phyloP scores from a whole-genome alignment of 2,329 filamentous ascomycete genomes.

The Zalaria sp. region DNA sequence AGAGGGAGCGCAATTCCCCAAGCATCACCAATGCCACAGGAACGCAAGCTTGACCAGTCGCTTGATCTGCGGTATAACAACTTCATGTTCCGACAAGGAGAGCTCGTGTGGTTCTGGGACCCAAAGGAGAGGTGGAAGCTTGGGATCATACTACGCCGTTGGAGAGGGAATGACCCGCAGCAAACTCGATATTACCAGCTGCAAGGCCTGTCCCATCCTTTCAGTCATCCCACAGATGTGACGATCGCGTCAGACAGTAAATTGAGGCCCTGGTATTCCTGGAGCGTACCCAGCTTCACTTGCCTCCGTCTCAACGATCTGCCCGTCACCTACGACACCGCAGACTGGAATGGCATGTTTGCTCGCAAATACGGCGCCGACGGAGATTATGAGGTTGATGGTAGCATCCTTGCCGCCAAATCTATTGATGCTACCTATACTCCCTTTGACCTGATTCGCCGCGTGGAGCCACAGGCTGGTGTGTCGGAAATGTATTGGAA shows the following conservation, averaged over 20 bases:
- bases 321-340: constrained; percentile 30
- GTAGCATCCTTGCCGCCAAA: constrained; percentile 43
- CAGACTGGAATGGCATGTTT: constrained; percentile 35
- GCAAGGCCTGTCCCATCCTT: constrained; percentile 27
- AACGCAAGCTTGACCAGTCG: constrained; percentile 27
- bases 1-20: neutral
- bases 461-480: constrained; percentile 20
- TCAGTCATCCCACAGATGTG: constrained; percentile 5
- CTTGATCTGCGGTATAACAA: constrained; percentile 32
- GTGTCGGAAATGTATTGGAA: constrained; percentile 33
- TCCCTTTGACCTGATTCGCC: constrained; percentile 33
- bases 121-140: constrained; percentile 39
- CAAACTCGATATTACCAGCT: constrained; percentile 13
- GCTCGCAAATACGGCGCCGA: constrained; percentile 23
- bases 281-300: constrained; percentile 40
- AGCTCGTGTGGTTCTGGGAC: constrained; percentile 43
- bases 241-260: constrained; percentile 24
- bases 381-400: constrained; percentile 41
- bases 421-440: constrained; percentile 41
- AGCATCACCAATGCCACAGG: constrained; percentile 10
- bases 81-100: constrained; percentile 39
- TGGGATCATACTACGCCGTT: constrained; percentile 35
- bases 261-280: constrained; percentile 44
- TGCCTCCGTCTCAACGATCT: constrained; percentile 27
- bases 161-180: constrained; percentile 10